A percentile compares a stretch with the other conserved stretches of the same genome.
Evolutionary conservation across 1,139 yeast species (phyloP).

Genomic region (Saccharomyces hybrid): DNA sequence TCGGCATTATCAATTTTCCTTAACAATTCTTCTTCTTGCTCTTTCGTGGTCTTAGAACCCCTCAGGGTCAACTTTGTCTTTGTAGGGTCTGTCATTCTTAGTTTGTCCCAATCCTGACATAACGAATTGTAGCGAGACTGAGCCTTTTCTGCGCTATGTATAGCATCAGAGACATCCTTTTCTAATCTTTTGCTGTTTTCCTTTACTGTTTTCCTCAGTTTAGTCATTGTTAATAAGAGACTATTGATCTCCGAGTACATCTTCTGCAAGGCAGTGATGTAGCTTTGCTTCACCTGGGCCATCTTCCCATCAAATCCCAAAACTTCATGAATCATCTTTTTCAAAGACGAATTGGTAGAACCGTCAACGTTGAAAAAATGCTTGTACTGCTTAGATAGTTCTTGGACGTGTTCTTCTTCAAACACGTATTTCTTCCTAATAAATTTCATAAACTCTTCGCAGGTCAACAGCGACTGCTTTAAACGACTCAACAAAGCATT

Average conservation of each 20-base stretch:
- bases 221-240: slow-evolving; percentile 58
- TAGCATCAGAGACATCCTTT: slow-evolving; percentile 76
- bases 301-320: slow-evolving; percentile 73
- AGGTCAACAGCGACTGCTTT: slow-evolving; percentile 71
- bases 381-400: slow-evolving; percentile 57
- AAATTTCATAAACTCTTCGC: slow-evolving; percentile 78
- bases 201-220: slow-evolving; percentile 66
- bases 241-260: slow-evolving; percentile 86
- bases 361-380: slow-evolving; percentile 33
- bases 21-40: slow-evolving; percentile 86
- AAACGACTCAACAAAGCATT: slow-evolving; percentile 64
- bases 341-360: slow-evolving; percentile 55
- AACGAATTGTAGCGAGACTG: slow-evolving; percentile 69
- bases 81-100: slow-evolving; percentile 73
- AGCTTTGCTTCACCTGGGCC: slow-evolving; percentile 64
- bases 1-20: slow-evolving; percentile 79
- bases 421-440: slow-evolving; percentile 69
- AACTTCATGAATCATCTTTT: slow-evolving; percentile 56
- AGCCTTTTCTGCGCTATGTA: slow-evolving; percentile 80
- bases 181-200: slow-evolving; percentile 80
- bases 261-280: slow-evolving; percentile 68
- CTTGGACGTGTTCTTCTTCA: slow-evolving; percentile 74
- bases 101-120: slow-evolving; percentile 80
- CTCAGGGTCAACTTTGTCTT: slow-evolving; percentile 73
- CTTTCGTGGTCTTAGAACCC: slow-evolving; percentile 69